phyloP scores from a whole-genome alignment of 2,329 filamentous ascomycete species.

The Trichothecium roseum region DNA sequence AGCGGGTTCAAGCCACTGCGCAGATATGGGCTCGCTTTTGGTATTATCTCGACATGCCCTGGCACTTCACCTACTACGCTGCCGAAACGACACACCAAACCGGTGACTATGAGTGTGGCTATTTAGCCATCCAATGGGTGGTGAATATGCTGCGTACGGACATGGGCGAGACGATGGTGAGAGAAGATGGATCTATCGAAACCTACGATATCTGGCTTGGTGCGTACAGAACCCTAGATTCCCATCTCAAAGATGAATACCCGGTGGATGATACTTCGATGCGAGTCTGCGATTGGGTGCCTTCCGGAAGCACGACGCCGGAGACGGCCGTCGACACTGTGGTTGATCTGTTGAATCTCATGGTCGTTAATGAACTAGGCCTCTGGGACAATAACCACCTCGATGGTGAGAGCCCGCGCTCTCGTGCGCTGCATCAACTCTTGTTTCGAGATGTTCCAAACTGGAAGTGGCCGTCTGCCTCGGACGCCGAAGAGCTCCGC shows the following conservation, averaged over 20 bases:
- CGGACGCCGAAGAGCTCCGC: too few species aligned
- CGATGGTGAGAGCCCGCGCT: too few species aligned
- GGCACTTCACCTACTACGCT: constrained; percentile 10
- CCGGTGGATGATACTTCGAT: neutral
- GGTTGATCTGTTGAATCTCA: constrained; percentile 5
- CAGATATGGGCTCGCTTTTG: constrained; percentile 12
- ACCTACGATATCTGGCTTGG: constrained; percentile 1
- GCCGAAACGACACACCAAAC: constrained; percentile 3
- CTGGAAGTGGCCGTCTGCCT: too few species aligned
- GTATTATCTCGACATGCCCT: constrained; percentile 8
- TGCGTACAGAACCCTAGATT: neutral
- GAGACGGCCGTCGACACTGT: constrained; percentile 4
- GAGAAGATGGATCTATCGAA: neutral
- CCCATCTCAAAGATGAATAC: neutral
- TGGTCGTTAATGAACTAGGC: constrained; percentile 10
- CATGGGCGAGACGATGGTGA: constrained; percentile 6
- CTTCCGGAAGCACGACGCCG: constrained; percentile 2
- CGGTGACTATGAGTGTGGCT: constrained; percentile 5
- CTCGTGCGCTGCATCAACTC: too few species aligned
- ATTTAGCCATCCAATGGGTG: constrained; percentile 8
- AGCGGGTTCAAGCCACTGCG: constrained; percentile 7
- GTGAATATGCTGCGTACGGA: constrained; percentile 9
- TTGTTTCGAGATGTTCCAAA: too few species aligned
- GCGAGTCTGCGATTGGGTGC: constrained; percentile 8
- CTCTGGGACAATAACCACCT: constrained; percentile 1